Evolutionary conservation across 306 rosid species (phyloP), one percentile per base, ranked within the genome.

Genomic region (Notholithocarpus densiflorus): DNA sequence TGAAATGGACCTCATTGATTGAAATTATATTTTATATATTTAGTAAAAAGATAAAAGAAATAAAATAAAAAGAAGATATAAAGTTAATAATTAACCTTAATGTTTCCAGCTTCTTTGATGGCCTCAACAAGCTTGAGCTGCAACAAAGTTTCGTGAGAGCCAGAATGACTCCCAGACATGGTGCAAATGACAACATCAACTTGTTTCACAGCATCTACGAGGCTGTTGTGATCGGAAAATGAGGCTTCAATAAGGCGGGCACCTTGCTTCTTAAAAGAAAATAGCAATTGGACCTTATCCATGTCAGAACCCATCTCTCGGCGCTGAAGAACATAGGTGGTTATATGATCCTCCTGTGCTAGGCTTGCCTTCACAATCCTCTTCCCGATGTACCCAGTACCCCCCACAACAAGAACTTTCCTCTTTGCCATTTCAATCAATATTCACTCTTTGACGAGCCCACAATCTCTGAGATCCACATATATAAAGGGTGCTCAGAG

Each of bases 121-220:
- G 97, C 98, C 31, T 89, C 84, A 5, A 92, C 91, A 17, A 94
- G 98, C 76, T 94, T 84, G 81, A 94, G 96, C 82, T 94, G 98
- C 79, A 86, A 2, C 79, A 94, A 27, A 29, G 88, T 10, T 74
- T 82, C 91, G 51, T 92, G 97, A 20, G 87, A 87, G 32, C 97
- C 77, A 62, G 86, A 85, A 73, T 92, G 98, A 32, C 84, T 93
- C 1, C 97, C 97, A 0, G 97, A 91, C 84, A 92, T 86, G 81
- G 95, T 82, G 68, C 87, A 88, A 34, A 94, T 88, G 1, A 94
- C 97, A 29, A 94, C 92, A 32, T 94, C 95, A 0, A 88, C 98
- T 5, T 20, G 84, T 55, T 89, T 94, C 2, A 92, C 87, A 1
- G 95, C 97, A 12, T 89, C 75, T 0, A 94, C 93, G 1, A 94